Evolutionary conservation across 2,329 filamentous ascomycete species (phyloP).

Genomic region (Claviceps sp.): DNA sequence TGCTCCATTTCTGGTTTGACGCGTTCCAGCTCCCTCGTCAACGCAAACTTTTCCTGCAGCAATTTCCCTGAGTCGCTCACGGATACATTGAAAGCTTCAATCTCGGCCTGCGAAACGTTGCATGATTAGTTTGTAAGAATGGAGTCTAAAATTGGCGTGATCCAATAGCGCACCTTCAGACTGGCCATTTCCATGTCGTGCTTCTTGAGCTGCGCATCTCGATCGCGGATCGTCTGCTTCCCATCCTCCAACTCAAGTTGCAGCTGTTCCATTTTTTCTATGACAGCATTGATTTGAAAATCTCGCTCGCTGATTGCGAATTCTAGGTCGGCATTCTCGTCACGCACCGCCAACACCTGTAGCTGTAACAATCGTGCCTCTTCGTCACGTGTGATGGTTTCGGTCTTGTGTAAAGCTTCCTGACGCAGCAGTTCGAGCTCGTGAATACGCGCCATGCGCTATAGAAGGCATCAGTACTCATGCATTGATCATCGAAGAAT

Average conservation of each 20-base stretch:
- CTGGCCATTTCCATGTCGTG: constrained; percentile 35
- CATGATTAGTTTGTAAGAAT: not conserved
- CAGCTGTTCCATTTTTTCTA: constrained; percentile 25
- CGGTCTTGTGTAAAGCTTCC: constrained; percentile 47
- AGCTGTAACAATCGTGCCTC: constrained; percentile 56
- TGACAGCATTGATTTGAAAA: constrained; percentile 39
- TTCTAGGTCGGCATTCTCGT: constrained; percentile 58
- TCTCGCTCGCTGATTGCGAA: constrained; percentile 48
- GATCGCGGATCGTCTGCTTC: constrained; percentile 27
- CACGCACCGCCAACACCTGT: constrained; percentile 55
- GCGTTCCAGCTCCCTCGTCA: constrained; percentile 36
- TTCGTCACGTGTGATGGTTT: constrained; percentile 62
- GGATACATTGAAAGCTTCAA: constrained; percentile 52
- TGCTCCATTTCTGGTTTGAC: constrained; percentile 44
- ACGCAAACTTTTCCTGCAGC: constrained; percentile 43
- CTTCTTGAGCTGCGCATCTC: constrained; percentile 34
- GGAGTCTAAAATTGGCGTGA: too few relatives aligned
- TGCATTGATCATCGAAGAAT: not conserved
- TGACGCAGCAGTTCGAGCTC: constrained; percentile 59
- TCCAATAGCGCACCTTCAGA: constrained; percentile 26
- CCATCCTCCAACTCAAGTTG: constrained; percentile 29
- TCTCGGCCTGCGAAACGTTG: constrained; percentile 44
- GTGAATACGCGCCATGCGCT: constrained; percentile 35
- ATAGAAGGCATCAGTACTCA: constrained; percentile 5
- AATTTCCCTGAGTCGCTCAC: constrained; percentile 58